Evolutionary conservation across 2,329 filamentous ascomycete genomes (phyloP), one percentile per base, ranked within the genome.

Genomic region (Rosellinia necatrix): DNA sequence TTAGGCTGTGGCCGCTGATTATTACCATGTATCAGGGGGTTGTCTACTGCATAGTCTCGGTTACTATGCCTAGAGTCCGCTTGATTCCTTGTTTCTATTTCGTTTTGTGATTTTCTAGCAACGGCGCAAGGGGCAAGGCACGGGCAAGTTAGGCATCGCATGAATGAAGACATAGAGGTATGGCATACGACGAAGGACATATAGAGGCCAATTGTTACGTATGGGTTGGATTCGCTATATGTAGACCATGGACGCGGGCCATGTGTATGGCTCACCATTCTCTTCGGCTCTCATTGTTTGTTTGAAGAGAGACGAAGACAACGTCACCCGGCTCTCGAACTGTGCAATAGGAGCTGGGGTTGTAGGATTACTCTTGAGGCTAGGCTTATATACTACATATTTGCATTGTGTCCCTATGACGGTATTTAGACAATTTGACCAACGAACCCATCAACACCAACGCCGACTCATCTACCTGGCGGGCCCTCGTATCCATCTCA

Each of bases 51-150:
- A 44, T 12, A 22, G 10, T 24, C 21, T 48, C 38, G 29, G 25
- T 22, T 38, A 9, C n/a, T n/a, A n/a, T n/a, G n/a, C n/a, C n/a
- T n/a, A n/a, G n/a, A n/a, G n/a, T n/a, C n/a, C n/a, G n/a, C n/a
- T 43, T 21, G 13, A 37, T 46, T 22, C 29, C 25, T 22, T 24
- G 19, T 38, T 25, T 8, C 12, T 25, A 27, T n/a, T 40, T 51
- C n/a, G 13, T 42, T 59, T 13, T 15, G 22, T 42, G 24, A 7
- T 47, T 49, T 49, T 30, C 37, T 44, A 27, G 34, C 40, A 30
- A 56, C 38, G 58, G 58, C 55, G 58, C 49, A 58, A 52, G 17
- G 50, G 46, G 25, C 21, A 21, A n/a, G n/a, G 29, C 17, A 40
- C n/a, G 29, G 51, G 19, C 29, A 47, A n/a, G 50, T 17, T 35